Evolutionary conservation across 164 flowering plant genomes (phyloP).

Genomic region (Stephania japonica): DNA sequence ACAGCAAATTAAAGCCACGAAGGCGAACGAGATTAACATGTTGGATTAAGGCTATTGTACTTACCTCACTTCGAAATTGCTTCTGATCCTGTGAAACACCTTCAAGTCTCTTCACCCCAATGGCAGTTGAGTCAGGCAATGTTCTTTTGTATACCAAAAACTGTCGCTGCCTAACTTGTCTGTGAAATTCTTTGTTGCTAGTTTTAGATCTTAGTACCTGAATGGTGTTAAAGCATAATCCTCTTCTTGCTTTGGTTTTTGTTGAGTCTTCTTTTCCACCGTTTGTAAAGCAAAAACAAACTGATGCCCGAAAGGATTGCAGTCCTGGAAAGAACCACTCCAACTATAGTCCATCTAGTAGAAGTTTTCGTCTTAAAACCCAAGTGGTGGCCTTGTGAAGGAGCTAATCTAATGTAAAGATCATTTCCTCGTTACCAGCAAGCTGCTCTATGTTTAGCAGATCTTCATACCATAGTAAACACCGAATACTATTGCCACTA

Average conservation of each 20-base stretch:
- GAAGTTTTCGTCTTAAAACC: not conserved
- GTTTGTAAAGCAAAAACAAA: conserved; percentile 10
- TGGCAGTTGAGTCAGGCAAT: too few relatives aligned
- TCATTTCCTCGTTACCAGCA: conserved; percentile 15
- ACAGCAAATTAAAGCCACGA: too few relatives aligned
- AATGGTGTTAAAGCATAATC: not conserved
- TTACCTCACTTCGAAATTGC: too few relatives aligned
- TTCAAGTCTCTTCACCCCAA: too few relatives aligned
- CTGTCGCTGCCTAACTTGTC: too few relatives aligned
- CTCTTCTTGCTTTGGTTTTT: not conserved
- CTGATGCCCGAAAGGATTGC: conserved; percentile 12
- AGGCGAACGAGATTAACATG: too few relatives aligned
- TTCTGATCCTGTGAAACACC: too few relatives aligned
- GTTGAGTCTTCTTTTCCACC: not conserved
- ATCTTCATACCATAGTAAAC: conserved; percentile 27
- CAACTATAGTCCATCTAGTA: conserved; percentile 12
- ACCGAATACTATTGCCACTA: conserved; percentile 14
- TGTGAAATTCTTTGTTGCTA: too few relatives aligned
- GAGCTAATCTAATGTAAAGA: conserved; percentile 15
- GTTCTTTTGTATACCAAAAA: too few relatives aligned
- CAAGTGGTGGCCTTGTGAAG: conserved; percentile 10
- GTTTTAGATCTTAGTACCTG: too few relatives aligned
- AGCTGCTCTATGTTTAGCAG: not conserved
- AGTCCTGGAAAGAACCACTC: conserved; percentile 8
- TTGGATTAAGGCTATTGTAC: too few relatives aligned